Evolutionary conservation across 1,284 basidiomycete genomes (phyloP).

Genomic region (Sanghuangporus baumii): DNA sequence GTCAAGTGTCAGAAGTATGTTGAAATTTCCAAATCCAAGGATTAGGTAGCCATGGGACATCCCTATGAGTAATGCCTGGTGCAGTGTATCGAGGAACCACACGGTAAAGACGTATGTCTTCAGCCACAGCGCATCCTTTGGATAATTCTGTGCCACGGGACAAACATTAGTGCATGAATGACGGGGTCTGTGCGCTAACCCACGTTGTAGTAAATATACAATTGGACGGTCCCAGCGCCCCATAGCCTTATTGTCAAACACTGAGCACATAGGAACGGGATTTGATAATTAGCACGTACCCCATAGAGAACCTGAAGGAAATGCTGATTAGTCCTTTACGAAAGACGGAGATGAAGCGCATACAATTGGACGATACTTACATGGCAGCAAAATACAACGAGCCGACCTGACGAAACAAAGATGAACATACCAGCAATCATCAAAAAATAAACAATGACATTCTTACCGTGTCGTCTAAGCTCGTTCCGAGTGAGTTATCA

Average conservation of each 20-base stretch:
- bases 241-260: slow-evolving; percentile 4
- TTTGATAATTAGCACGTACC: background rate
- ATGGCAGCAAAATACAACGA: slow-evolving; percentile 9
- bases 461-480: too few relatives aligned
- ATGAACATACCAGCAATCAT: background rate
- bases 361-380: background rate
- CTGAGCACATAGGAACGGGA: background rate
- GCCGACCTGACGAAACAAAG: slow-evolving; percentile 6
- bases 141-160: background rate
- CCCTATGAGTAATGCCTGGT: slow-evolving; percentile 10
- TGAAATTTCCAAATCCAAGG: background rate
- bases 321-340: background rate
- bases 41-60: slow-evolving; percentile 11
- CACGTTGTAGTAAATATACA: slow-evolving; percentile 16
- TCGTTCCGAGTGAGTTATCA: too few relatives aligned
- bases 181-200: background rate
- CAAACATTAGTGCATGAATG: background rate
- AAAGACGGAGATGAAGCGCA: background rate
- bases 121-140: slow-evolving; percentile 3
- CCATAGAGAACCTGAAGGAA: slow-evolving; percentile 11
- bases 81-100: slow-evolving; percentile 14
- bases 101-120: slow-evolving; percentile 8
- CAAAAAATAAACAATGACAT: background rate
- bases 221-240: slow-evolving; percentile 13
- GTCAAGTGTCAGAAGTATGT: background rate